Evolutionary conservation across 495 filamentous ascomycete genomes (phyloP), one percentile per base, ranked within the genome.

Genomic region (Penicillium tannophilum): DNA sequence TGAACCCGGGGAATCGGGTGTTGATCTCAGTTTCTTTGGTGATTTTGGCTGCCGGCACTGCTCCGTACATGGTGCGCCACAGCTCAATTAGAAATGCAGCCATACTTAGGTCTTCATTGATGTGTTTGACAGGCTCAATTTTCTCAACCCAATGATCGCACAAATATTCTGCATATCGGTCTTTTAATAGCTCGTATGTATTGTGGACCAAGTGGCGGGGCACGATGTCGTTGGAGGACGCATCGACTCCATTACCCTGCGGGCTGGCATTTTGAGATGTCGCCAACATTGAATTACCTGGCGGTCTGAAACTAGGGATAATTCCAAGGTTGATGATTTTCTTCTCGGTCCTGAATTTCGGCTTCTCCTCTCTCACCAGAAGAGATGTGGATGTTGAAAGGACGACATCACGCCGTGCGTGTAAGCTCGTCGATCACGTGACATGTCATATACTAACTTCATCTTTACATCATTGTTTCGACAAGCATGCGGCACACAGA

Each of bases 21-120:
- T 23, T 20, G 14, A 33, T 49, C 6, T 35, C 20, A 6, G 65
- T 69, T 56, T 41, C 35, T 0, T 53, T 42, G 1, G 49, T 33
- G 43, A 47, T 42, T 26, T 72, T 74, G 6, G 62, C 63, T 0
- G 26, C 51, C 6, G 73, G 74, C 26, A 41, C 23, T 14, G 58
- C 60, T 16, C 69, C 73, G 66, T 98, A 97, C 87, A 97, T 94
- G 58, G 88, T 83, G 52, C 79, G 72, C 94, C 95, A 98, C 10
- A 97, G 79, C 79, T 96, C 93, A 31, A 98, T 88, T 41, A 98
- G 73, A 65, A 98, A 98, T 10, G 94, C 91, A 1, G 95, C 88
- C 58, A 98, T 95, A n/a, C 85, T 77, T 19, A 98, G 73, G 69
- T 98, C 93, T 69, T 98, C 94, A 70, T 96, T 96, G 8, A 97